Base-by-base conservation (phyloP, 179 eudicot genomes). In the Vitellaria paradoxa region DNA sequence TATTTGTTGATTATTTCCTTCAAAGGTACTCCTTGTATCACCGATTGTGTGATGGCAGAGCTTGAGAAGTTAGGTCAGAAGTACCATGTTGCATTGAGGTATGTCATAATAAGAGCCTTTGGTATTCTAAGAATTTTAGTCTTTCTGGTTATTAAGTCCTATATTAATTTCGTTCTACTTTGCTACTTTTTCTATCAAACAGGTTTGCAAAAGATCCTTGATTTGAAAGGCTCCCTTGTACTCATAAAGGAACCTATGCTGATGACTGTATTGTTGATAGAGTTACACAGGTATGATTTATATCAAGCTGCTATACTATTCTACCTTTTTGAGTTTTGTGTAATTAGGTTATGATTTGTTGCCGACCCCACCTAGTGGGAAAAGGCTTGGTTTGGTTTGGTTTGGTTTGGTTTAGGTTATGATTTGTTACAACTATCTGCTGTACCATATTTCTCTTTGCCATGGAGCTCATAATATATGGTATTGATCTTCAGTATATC, bases 141-240 rank as follows among this genome's bases (percentile, higher is more conserved):
- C 14, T 7, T 40, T 66, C 2, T 42, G 40, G 40, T 42, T 47
- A 3, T 52, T 49, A n/a, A n/a, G n/a, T 45, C 21, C 23, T 18
- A 62, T 24, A 23, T 40, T 4, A 18, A 23, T 50, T 78, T 49
- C n/a, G n/a, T n/a, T n/a, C n/a, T n/a, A n/a, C n/a, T n/a, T n/a
- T n/a, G n/a, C n/a, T n/a, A n/a, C n/a, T n/a, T n/a, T n/a, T 62
- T 68, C 77, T 15, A 53, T 75, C 53, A 68, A n/a, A n/a, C 85
- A 96, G 99, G 90, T 91, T 91, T 80, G 99, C 99, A 1, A 96
- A 93, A 81, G 98, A 96, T 85, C 98, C 99, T 73, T 86, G 98
- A 61, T 93, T 93, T 83, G 99, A 91, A 67, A 90, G 99, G 82
- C 97, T 96, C 61, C 99, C 98, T 40, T 93, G 98, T 74, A 87